Evolutionary conservation across 345 rosid species (phyloP), one percentile per base, ranked within the genome.

Genomic region (Sisymbrium altissimum): DNA sequence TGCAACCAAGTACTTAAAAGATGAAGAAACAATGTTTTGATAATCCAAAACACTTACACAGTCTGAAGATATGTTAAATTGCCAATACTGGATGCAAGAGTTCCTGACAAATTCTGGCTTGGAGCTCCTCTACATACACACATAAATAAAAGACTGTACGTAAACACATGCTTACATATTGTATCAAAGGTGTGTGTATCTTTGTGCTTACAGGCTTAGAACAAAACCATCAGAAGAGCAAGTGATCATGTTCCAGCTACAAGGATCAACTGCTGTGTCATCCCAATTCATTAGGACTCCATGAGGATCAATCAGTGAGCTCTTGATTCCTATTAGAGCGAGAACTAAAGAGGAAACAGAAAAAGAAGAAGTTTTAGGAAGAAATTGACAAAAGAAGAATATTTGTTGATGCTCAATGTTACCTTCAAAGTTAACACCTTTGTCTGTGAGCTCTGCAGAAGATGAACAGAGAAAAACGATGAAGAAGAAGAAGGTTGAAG

Each of bases 361-460:
- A 54, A 29, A 35, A 62, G 38, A n/a, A 27, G 12, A 44, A 43
- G 41, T 54, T 59, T 21, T 39, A 58, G 39, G 17, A 38, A 64
- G 8, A 18, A 25, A 45, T 4, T 2, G n/a, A 36, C 9, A 65
- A 11, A 55, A 11, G 40, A 13, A 21, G 38, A 25, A 70, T 11
- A 17, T 12, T 46, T 35, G 59, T 38, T 9, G 7, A 46, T 32
- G 61, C 29, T 32, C 38, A 38, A 46, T 38, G 5, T 75, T 87
- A 90, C 98, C 98, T 90, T 93, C 98, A 78, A 17, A 84, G 84
- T 93, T 90, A 58, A 90, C 92, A 66, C 97, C 98, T 81, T 86
- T 79, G 14, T 91, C 78, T 57, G 97, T 86, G 17, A 93, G 89
- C 79, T 86, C 73, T 41, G 91, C 98, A 74, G 50, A 66, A 19